These are phyloP conservation scores for Steccherinum ochraceum DNA, from an alignment of 768 basidiomycete genomes.

Conservation along the genomic window DNA sequence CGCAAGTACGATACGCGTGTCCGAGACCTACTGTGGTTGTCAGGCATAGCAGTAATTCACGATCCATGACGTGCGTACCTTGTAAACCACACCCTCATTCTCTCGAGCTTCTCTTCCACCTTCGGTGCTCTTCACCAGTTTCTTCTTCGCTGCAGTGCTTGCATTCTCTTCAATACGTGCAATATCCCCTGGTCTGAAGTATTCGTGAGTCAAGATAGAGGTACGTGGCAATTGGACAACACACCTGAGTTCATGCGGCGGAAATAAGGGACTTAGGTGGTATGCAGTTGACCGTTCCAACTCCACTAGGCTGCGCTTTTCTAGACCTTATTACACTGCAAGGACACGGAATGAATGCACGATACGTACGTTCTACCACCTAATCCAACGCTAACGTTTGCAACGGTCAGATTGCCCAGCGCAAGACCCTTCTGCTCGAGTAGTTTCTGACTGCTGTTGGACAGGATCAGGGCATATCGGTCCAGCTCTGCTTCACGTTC, in stretches of 20 bases:
- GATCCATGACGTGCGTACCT: too few relatives aligned
- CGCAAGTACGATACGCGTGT: conserved; percentile 76
- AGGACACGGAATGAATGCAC: neutral
- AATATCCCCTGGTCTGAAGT: conserved; percentile 74
- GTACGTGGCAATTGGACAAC: conserved; percentile 3
- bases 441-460: conserved; percentile 76
- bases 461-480: conserved; percentile 68
- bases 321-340: conserved; percentile 5
- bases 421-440: conserved; percentile 88
- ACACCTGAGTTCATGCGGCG: conserved; percentile 82
- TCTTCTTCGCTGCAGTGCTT: conserved; percentile 36
- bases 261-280: conserved; percentile 63
- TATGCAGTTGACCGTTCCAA: conserved; percentile 79
- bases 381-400: conserved; percentile 73
- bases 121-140: conserved; percentile 34
- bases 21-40: conserved; percentile 78
- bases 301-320: conserved; percentile 68
- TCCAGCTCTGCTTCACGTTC: conserved; percentile 87
- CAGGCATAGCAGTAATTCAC: too few relatives aligned
- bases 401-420: conserved; percentile 64
- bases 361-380: conserved; percentile 81
- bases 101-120: conserved; percentile 30
- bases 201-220: neutral
- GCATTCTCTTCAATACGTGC: conserved; percentile 78
- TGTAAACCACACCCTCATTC: conserved; percentile 83